Conservation (phyloP, 2,329 filamentous ascomycete genomes). For the Ceratocystis cubensis region DNA sequence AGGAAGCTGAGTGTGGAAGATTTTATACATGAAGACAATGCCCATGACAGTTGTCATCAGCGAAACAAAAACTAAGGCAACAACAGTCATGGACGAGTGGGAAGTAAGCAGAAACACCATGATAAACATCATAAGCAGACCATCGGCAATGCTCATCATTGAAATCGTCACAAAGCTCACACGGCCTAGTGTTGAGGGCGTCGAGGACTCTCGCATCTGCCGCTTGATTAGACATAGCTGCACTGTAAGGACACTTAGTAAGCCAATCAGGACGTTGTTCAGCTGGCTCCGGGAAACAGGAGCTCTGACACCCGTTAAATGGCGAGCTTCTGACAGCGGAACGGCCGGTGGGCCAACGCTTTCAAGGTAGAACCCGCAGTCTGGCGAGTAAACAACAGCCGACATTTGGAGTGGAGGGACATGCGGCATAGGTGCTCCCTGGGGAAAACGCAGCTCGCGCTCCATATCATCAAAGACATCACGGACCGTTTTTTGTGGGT, state of each 20-base stretch:
- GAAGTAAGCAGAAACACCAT: constrained; percentile 21
- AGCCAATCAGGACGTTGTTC: constrained; percentile 46
- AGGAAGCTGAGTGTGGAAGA: constrained; percentile 45
- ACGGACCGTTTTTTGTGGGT: constrained; percentile 19
- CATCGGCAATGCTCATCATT: constrained; percentile 38
- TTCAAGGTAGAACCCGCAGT: constrained; percentile 55
- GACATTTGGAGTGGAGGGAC: constrained; percentile 49
- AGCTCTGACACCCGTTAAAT: constrained; percentile 48
- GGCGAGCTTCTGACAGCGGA: constrained; percentile 38
- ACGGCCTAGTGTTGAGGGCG: constrained; percentile 53
- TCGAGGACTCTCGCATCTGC: constrained; percentile 54
- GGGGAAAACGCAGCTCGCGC: constrained; percentile 48
- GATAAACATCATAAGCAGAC: constrained; percentile 36
- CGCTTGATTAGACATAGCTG: constrained; percentile 50
- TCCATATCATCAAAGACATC: constrained; percentile 38
- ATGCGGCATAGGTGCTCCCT: constrained; percentile 43
- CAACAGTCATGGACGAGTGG: constrained; percentile 38
- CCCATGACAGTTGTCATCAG: constrained; percentile 47
- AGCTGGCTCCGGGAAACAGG: constrained; percentile 46
- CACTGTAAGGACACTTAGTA: constrained; percentile 44
- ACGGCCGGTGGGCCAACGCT: constrained; percentile 50
- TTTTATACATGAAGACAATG: constrained; percentile 45
- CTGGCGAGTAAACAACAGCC: constrained; percentile 52
- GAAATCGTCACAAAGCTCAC: constrained; percentile 52
- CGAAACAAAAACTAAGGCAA: constrained; percentile 39